phyloP scores from a whole-genome alignment of 2,329 filamentous ascomycete genomes.

The Verruconis gallopava region DNA sequence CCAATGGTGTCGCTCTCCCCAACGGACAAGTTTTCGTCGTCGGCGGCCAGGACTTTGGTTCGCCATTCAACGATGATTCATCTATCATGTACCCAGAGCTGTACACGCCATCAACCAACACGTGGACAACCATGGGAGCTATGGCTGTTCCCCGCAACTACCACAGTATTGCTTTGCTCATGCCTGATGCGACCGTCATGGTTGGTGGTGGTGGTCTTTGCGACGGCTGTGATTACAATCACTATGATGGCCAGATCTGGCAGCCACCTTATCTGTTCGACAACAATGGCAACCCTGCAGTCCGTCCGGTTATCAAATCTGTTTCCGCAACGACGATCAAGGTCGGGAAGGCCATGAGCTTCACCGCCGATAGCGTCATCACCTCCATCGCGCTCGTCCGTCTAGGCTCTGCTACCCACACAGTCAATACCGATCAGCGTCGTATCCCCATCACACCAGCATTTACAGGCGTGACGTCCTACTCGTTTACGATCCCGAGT shows the following conservation, averaged over 20 bases:
- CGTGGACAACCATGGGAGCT: conserved; percentile 12
- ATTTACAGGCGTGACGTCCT: conserved; percentile 19
- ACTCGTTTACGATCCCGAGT: conserved; percentile 30
- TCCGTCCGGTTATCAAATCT: conserved; percentile 30
- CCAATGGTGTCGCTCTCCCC: conserved; percentile 19
- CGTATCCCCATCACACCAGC: conserved; percentile 32
- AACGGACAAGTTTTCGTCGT: conserved; percentile 23
- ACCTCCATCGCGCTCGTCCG: conserved; percentile 34
- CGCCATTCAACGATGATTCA: conserved; percentile 14
- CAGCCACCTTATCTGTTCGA: conserved; percentile 43
- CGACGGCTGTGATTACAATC: conserved; percentile 32
- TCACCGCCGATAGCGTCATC: conserved; percentile 20
- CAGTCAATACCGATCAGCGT: conserved; percentile 46
- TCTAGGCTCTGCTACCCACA: conserved; percentile 39
- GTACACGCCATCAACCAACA: conserved; percentile 13
- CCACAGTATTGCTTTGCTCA: conserved; percentile 36
- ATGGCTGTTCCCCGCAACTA: conserved; percentile 34
- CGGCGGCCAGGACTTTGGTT: conserved; percentile 17
- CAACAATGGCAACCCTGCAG: conserved; percentile 27
- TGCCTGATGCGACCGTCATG: conserved; percentile 39
- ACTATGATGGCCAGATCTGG: conserved; percentile 43
- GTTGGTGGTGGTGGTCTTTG: conserved; percentile 43
- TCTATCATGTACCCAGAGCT: conserved; percentile 13
- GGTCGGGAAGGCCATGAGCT: conserved; percentile 19
- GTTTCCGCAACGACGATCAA: conserved; percentile 20